Evolutionary conservation across 1,139 yeast genomes (phyloP).

Genomic region (Meyerozyma guilliermondii): DNA sequence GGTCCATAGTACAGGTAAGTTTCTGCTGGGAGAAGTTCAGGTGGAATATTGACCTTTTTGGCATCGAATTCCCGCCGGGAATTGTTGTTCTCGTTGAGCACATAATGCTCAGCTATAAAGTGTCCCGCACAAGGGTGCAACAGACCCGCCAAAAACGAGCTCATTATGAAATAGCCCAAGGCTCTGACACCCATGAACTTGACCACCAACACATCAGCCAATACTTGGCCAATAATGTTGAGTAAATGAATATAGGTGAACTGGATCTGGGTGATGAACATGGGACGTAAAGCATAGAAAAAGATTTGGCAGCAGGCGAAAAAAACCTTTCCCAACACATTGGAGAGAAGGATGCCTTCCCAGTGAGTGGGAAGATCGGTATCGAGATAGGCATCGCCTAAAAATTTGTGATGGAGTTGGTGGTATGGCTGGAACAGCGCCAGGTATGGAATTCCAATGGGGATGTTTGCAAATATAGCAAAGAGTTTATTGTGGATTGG

Average conservation of each 20-base stretch:
- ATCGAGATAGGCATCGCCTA: slow-evolving; percentile 82
- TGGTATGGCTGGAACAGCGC: slow-evolving; percentile 93
- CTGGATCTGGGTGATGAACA: slow-evolving; percentile 72
- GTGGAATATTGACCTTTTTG: slow-evolving; percentile 17
- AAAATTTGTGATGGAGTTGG: slow-evolving; percentile 82
- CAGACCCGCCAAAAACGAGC: slow-evolving; percentile 86
- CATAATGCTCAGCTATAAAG: slow-evolving; percentile 90
- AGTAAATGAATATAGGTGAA: slow-evolving; percentile 71
- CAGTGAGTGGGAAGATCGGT: slow-evolving; percentile 80
- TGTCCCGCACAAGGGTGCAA: slow-evolving; percentile 94
- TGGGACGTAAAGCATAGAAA: slow-evolving; percentile 86
- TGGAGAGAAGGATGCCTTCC: slow-evolving; percentile 72
- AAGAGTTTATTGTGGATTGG: slow-evolving; percentile 75
- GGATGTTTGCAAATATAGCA: slow-evolving; percentile 73
- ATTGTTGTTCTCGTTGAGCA: slow-evolving; percentile 56
- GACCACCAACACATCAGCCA: slow-evolving; percentile 54
- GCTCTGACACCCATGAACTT: slow-evolving; percentile 60
- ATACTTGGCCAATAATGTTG: slow-evolving; percentile 58
- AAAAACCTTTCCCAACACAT: slow-evolving; percentile 80
- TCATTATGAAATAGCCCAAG: slow-evolving; percentile 60
- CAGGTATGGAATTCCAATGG: slow-evolving; percentile 85
- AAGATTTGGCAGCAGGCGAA: slow-evolving; percentile 87
- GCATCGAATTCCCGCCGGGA: slow-evolving; percentile 20
- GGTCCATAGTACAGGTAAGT: slow-evolving; percentile 87
- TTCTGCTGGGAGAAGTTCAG: slow-evolving; percentile 54